Base-by-base conservation (phyloP, 768 basidiomycete genomes). In the Podaxis rugospora region DNA sequence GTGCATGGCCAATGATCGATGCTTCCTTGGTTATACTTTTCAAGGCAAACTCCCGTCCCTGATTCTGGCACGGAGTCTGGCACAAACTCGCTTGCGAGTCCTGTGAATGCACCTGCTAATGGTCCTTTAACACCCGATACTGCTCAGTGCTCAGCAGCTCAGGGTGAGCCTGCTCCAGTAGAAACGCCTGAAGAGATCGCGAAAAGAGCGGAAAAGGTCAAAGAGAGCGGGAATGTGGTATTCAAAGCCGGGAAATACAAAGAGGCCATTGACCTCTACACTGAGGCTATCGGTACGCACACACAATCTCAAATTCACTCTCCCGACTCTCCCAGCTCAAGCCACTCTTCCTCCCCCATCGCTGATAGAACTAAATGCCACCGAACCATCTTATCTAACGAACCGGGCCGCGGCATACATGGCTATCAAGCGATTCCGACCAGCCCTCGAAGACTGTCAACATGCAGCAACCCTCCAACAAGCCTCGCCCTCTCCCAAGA, bases 321-420 rank as follows among this genome's bases (percentile, higher is more conserved):
- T 32, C 32, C 32, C 32, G 32, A 32, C 7, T 32, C 32, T 32
- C 2, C 32, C 32, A 1, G 32, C 32, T 32, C 7, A 32, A 32
- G 32, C 7, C 2, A 32, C 18, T 21, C 10, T 7, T 7, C 14
- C 25, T 23, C 23, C 40, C 28, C 35, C 46, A 6, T 52, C 21
- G 28, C 50, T 21, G 57, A 44, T 66, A 89, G 85, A 84, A 60
- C 74, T 88, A 65, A 84, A 84, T 62, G 72, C 86, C 0, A 66
- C 76, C 3, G 89, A 94, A 71, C 85, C 92, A 0, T 80, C 89
- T 2, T 95, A 89, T 68, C 77, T 88, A 63, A 91, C 92, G 0
- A 95, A 95, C 71, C 86, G 93, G 28, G 93, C 93, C 0, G 93
- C 93, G 0, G 87, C 92, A 1, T 84, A 88, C 69, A 95, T 95